Percentiles rank a stretch among this genome's conserved stretches.
Evolutionary conservation across 257 asterid genomes (phyloP).

Genomic region (Solanum neorickii): DNA sequence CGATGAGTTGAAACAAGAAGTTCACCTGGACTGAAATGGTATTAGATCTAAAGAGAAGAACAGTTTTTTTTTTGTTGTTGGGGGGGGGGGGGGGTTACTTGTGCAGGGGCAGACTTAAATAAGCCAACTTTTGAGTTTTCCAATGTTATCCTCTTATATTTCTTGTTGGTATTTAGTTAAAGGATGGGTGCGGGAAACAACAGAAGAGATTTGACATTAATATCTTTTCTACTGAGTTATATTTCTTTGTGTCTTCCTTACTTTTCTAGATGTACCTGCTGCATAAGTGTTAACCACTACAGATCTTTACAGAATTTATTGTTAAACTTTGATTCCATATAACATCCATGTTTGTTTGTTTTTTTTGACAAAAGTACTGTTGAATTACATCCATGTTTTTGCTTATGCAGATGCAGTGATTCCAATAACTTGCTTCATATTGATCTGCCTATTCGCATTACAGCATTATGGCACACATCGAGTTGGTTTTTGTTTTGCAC

Average conservation of each 20-base stretch:
- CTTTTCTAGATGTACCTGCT: background rate
- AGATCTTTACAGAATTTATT: background rate
- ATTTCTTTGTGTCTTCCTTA: background rate
- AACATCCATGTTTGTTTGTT: background rate
- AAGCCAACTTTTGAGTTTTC: background rate
- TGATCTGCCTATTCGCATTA: slow-evolving; percentile 84
- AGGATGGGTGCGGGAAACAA: background rate
- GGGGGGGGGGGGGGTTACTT: background rate
- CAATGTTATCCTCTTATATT: background rate
- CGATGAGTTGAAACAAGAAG: background rate
- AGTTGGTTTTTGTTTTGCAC: slow-evolving; percentile 79
- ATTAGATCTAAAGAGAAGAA: background rate
- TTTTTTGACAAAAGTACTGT: background rate
- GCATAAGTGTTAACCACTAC: background rate
- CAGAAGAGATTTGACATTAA: background rate
- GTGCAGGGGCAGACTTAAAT: background rate
- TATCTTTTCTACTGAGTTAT: background rate
- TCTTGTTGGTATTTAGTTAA: background rate
- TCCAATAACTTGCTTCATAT: slow-evolving; percentile 89
- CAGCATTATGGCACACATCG: slow-evolving; percentile 98
- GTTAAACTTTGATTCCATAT: background rate
- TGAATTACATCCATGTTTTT: background rate
- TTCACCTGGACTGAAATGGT: background rate
- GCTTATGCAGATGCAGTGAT: slow-evolving; percentile 77
- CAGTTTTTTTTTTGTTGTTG: background rate